Base-by-base conservation (phyloP, 2,329 filamentous ascomycete species). In the Pyrenochaeta sp. region DNA sequence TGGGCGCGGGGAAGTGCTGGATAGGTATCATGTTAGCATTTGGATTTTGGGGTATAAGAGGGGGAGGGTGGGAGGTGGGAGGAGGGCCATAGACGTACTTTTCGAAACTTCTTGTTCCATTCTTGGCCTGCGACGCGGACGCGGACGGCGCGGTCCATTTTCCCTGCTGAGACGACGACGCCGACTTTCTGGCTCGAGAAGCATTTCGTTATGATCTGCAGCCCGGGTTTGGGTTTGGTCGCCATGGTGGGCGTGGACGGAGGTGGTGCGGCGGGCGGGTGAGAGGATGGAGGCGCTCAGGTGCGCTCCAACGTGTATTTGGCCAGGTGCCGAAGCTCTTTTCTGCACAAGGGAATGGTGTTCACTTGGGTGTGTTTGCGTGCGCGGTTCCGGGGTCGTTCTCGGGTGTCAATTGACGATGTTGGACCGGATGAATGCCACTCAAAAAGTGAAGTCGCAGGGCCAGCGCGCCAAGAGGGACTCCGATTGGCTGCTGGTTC, bases 141-240 rank as follows among this genome's bases (percentile, higher is more conserved):
- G 72, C 89, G 91, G 44, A 91, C 87, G 3, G 88, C 91, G 72
- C 86, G 89, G 46, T 84, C 74, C 86, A 91, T 91, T 46, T 86
- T 79, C 14, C 89, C 89, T 6, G 88, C 84, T 28, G 88, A 90
- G 35, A 92, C 82, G 17, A 93, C 89, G 27, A 93, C 83, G 51
- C 87, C 88, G 3, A 65, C 60, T 50, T 68, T 66, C 14, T 63
- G 53, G 34, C 56, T 62, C 18, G 60, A 60, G n/a, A 65, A 52
- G 35, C 55, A 49, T 36, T 58, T 55, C 4, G 59, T 60, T 5
- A 70, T 44, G 27, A 69, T 55, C 10, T 62, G 55, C 9, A 43
- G 49, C 9, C 45, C 47, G 15, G 53, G 39, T 28, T 52, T 60
- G 15, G 53, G 41, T 48, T 56, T 44, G 9, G 54, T 59, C 34